Percentiles rank a stretch among this genome's conserved stretches.
These are phyloP conservation scores for Mycena sanguinolenta DNA, from an alignment of 768 basidiomycete genomes.

Conservation along the genomic window DNA sequence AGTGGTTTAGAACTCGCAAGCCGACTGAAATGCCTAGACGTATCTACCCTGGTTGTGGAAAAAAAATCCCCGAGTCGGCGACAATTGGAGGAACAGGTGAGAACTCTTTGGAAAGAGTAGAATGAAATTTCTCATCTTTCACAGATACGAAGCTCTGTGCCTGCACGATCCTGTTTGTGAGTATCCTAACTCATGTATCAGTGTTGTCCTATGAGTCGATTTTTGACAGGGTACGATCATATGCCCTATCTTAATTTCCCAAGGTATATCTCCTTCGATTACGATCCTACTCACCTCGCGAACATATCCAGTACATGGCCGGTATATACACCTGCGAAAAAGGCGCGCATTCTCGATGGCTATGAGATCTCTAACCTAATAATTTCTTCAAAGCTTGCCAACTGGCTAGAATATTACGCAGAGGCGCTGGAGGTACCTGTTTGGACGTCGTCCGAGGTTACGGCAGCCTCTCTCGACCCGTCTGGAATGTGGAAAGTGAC, in stretches of 20 bases:
- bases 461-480: slow-evolving; percentile 42
- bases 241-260: slow-evolving; percentile 74
- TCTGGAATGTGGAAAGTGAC: slow-evolving; percentile 59
- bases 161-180: slow-evolving; percentile 67
- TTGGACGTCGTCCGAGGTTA: slow-evolving; percentile 68
- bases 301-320: slow-evolving; percentile 60
- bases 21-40: slow-evolving; percentile 70
- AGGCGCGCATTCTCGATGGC: slow-evolving; percentile 49
- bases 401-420: slow-evolving; percentile 78
- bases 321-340: slow-evolving; percentile 67
- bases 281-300: too few relatives aligned
- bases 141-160: slow-evolving; percentile 67
- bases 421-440: slow-evolving; percentile 71
- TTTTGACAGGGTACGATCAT: slow-evolving; percentile 47
- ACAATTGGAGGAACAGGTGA: slow-evolving; percentile 66
- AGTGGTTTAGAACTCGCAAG: slow-evolving; percentile 76
- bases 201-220: slow-evolving; percentile 6
- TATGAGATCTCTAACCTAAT: background rate
- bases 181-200: slow-evolving; percentile 25
- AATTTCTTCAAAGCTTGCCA: slow-evolving; percentile 60
- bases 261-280: slow-evolving; percentile 22
- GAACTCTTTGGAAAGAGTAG: background rate
- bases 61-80: slow-evolving; percentile 66
- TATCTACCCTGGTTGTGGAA: slow-evolving; percentile 71
- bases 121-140: background rate